Evolutionary conservation across 129 eudicot species (phyloP), one percentile per base, ranked within the genome.

Genomic region (Tanacetum coccineum): DNA sequence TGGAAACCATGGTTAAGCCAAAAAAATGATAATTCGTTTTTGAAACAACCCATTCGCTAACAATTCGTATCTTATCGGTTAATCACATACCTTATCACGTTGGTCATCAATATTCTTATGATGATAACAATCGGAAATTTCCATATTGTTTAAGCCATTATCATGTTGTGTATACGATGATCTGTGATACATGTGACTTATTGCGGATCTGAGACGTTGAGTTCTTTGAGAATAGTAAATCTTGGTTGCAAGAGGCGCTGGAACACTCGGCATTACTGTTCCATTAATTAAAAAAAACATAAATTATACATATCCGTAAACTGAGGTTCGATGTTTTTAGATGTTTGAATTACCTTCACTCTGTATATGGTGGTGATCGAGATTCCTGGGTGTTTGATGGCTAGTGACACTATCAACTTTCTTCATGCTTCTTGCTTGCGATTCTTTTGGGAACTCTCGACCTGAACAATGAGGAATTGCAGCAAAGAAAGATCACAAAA

Each of bases 241-340:
- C 77, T 89, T 89, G 63, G 94, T 89, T 32, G 96, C 94, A 70
- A 89, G 80, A 17, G 96, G 96, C 62, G 76, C 90, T 46, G 90
- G 94, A 59, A 75, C 71, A 74, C 52, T 88, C 71, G 74, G 48
- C 64, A 56, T 62, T 72, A 62, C 76, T 64, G 59, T 65, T 59
- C 57, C 58, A 62, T 22, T 13, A 45, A 12, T 74, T 50, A 63
- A 40, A 17, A 36, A 25, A 17, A 51, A 67, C 18, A 66, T 21
- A 25, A 9, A n/a, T 14, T 72, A 53, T 15, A 14, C 19, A 30
- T 28, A 13, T 39, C 21, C 64, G 46, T 17, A 6, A 39, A 47
- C 55, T 2, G 1, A 30, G 42, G 42, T 8, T 2, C 42, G 9
- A 13, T 44, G 32, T 3, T 13, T 63, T 46, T 11, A 26, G 42